Evolutionary conservation across 805 yeast species (phyloP), one percentile per base, ranked within the genome.

Genomic region (Wickerhamiella nectarea): DNA sequence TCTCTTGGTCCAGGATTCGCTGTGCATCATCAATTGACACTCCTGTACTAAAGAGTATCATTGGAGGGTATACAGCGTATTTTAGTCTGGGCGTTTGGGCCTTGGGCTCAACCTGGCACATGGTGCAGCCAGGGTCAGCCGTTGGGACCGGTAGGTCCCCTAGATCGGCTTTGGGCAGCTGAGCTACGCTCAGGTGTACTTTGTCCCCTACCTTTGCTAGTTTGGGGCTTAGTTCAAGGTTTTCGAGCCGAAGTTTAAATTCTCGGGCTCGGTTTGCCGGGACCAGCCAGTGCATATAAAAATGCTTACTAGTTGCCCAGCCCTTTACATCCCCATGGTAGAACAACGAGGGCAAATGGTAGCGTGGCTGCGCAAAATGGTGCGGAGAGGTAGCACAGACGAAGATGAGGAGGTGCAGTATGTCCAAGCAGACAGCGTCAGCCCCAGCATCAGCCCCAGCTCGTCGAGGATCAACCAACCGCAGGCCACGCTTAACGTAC

Each of bases 31-130:
- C 31, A 3, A 4, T 19, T 4, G 59, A 46, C 15, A 65, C 69
- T 47, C 72, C 69, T 0, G 79, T 65, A 34, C 74, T 69, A 33
- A 81, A 68, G 8, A 82, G 62, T 1, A 80, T 58, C 70, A 82
- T 58, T 0, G 93, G 91, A 1, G 76, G 74, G 54, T 82, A 82
- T 0, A 78, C 48, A 0, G 78, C 65, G 68, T 76, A 80, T 50
- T 34, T 46, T 15, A 19, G 15, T n/a, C 28, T 10, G 31, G 15
- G 31, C 6, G 31, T 8, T 4, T 11, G 14, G n/a, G n/a, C n/a
- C n/a, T n/a, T n/a, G n/a, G n/a, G n/a, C n/a, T n/a, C n/a, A n/a
- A n/a, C 3, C 14, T 7, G 15, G 15, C 5, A 28, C 3, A 4
- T 4, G 31, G 31, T n/a, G 14, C 31, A 28, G 24, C 24, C 8